Base-by-base conservation (phyloP, 306 rosid species). In the Cucurbita moschata region DNA sequence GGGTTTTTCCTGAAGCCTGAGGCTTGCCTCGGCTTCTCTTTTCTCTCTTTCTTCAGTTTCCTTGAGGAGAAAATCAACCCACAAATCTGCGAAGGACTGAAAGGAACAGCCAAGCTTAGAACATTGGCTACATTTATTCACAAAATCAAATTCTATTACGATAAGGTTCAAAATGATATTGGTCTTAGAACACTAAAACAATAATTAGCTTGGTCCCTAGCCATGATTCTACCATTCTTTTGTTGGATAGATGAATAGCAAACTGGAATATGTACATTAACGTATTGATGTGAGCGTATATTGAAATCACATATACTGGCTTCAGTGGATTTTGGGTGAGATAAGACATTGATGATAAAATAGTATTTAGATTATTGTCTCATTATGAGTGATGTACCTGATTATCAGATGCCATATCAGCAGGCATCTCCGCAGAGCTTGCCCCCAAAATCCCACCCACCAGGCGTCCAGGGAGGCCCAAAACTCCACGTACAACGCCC, bases 11-110 rank as follows among this genome's bases (percentile, higher is more conserved):
- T 43, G 77, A 42, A 77, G 70, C 50, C 59, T 81, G 69, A 74
- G 77, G 78, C 43, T 78, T 42, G 83, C 89, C 68, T 76, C 80
- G 21, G 82, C 63, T 71, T 85, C 96, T 73, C 91, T 80, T 85
- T 79, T 90, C 84, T 85, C 98, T 84, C 94, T 85, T 75, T 90
- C 91, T 83, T 88, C 92, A 42, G 79, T 88, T 82, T 94, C 98
- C 84, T 87, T 90, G 80, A 94, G 97, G 77, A 94, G 98, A 78
- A 90, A 94, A 87, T 90, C 98, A 74, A 94, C 98, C 98, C 98
- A 94, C 71, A 94, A 59, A 89, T 94, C 98, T 83, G 98, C 94
- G 78, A 94, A 94, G 77, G 98, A 94, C 98, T 94, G 96, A 14
- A 77, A n/a, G 74, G 58, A 43, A 13, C 74, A 58, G 59, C 68